Conservation (phyloP, 2,329 filamentous ascomycete species). For the Arachnomyces sp. region DNA sequence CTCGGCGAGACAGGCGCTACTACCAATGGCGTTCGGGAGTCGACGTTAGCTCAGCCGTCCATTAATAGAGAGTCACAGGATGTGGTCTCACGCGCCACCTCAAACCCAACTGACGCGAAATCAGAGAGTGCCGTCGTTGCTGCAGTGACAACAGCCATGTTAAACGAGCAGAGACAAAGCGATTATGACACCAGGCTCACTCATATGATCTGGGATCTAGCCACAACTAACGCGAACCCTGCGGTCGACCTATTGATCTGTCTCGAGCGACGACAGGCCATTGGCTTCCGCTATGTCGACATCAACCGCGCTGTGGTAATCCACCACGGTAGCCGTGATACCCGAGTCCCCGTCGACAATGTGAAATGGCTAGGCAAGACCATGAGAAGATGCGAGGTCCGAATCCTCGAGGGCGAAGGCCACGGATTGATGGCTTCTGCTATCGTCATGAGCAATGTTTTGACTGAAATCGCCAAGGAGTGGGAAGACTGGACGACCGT, state of each 20-base stretch:
- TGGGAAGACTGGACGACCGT: slow-evolving; percentile 80
- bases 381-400: slow-evolving; percentile 87
- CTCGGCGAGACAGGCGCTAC: not conserved
- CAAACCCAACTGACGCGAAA: slow-evolving; percentile 8
- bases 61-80: slow-evolving; percentile 12
- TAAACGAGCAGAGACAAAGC: slow-evolving; percentile 28
- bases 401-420: slow-evolving; percentile 81
- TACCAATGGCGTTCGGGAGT: slow-evolving; percentile 1
- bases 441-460: slow-evolving; percentile 81
- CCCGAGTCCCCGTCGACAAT: slow-evolving; percentile 87
- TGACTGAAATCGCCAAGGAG: slow-evolving; percentile 88
- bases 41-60: slow-evolving; percentile 14
- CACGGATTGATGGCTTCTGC: slow-evolving; percentile 96
- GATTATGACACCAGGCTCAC: slow-evolving; percentile 78
- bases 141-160: slow-evolving; percentile 50
- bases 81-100: slow-evolving; percentile 8
- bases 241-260: slow-evolving; percentile 90
- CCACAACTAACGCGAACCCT: slow-evolving; percentile 84
- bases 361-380: slow-evolving; percentile 89
- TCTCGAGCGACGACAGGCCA: slow-evolving; percentile 78
- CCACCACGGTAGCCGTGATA: slow-evolving; percentile 85
- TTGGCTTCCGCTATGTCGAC: slow-evolving; percentile 95
- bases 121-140: slow-evolving; percentile 35
- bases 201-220: slow-evolving; percentile 87
- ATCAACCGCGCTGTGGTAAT: slow-evolving; percentile 87